Evolutionary conservation across 192 early-diverging fungal species (phyloP).

Genomic region (Kickxella alabastrina): DNA sequence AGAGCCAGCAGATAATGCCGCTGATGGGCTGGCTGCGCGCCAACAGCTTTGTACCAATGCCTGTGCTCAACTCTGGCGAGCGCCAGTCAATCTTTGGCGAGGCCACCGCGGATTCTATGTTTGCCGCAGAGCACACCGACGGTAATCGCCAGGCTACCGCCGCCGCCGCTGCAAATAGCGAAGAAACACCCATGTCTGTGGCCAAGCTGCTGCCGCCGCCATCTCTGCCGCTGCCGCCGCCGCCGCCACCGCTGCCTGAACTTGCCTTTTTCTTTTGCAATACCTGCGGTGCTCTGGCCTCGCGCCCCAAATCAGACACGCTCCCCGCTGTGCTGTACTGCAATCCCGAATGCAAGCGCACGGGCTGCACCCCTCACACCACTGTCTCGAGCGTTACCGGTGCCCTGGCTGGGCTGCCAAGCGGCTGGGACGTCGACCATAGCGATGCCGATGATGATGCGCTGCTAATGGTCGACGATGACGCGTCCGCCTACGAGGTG

Average conservation of each 20-base stretch:
- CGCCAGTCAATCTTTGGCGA: neutral
- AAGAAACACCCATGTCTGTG: no score
- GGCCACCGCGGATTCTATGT: neutral
- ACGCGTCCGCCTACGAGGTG: neutral
- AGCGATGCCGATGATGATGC: conserved; percentile 17
- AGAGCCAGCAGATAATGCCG: conserved; percentile 7
- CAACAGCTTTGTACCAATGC: conserved; percentile 30
- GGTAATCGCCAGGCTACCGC: no score
- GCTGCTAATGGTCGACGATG: conserved; percentile 22
- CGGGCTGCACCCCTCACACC: neutral
- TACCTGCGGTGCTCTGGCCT: conserved; percentile 9
- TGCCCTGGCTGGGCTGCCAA: conserved; percentile 13
- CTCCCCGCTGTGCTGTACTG: conserved; percentile 14
- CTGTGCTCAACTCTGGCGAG: conserved; percentile 14
- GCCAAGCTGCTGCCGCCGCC: no score
- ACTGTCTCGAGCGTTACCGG: conserved; percentile 7
- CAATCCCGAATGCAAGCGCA: conserved; percentile 10
- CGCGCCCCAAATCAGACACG: neutral
- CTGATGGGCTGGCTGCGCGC: conserved; percentile 23
- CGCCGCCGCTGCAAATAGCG: no score
- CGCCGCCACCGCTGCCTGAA: neutral
- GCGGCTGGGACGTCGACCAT: conserved; percentile 22
- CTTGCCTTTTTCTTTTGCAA: conserved; percentile 4
- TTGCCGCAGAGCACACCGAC: neutral
- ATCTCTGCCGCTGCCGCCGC: no score